Percentiles rank a stretch among this genome's conserved stretches.
Conservation (phyloP, 176 grass and related monocot species). For the Juncus inflexus region DNA sequence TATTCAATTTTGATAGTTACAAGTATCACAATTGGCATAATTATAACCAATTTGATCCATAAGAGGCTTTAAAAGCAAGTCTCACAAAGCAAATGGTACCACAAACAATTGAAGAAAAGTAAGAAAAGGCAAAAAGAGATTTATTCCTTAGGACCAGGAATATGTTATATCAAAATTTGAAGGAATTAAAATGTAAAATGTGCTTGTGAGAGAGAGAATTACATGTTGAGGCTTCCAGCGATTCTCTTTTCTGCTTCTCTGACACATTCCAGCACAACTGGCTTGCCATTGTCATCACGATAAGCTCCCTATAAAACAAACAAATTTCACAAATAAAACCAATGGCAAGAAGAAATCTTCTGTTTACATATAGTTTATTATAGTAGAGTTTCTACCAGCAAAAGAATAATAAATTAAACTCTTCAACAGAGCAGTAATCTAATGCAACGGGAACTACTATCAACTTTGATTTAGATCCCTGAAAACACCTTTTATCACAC, state of each 20-base stretch:
- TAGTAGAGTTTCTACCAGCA: too few species aligned
- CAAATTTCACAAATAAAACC: not conserved
- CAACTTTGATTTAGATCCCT: too few species aligned
- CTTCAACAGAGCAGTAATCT: not conserved
- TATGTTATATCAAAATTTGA: not conserved
- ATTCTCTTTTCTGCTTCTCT: constrained; percentile 84
- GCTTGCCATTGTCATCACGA: constrained; percentile 79
- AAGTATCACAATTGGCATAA: too few species aligned
- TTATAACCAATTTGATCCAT: too few species aligned
- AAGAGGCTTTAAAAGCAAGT: not conserved
- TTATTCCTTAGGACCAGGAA: constrained; percentile 28
- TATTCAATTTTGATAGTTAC: too few species aligned
- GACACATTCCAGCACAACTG: constrained; percentile 85
- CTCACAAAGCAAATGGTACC: constrained; percentile 13
- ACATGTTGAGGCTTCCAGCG: constrained; percentile 81
- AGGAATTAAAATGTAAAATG: not conserved
- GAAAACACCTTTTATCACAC: too few species aligned
- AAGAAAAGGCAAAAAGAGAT: not conserved
- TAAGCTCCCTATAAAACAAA: constrained; percentile 69
- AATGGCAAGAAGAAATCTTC: not conserved
- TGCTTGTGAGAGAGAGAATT: constrained; percentile 14
- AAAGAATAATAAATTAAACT: too few species aligned
- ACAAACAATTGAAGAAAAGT: not conserved
- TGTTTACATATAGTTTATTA: too few species aligned
- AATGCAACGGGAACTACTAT: too few species aligned